Conservation (phyloP, 129 eudicot species). For the Kitagawia praeruptora region DNA sequence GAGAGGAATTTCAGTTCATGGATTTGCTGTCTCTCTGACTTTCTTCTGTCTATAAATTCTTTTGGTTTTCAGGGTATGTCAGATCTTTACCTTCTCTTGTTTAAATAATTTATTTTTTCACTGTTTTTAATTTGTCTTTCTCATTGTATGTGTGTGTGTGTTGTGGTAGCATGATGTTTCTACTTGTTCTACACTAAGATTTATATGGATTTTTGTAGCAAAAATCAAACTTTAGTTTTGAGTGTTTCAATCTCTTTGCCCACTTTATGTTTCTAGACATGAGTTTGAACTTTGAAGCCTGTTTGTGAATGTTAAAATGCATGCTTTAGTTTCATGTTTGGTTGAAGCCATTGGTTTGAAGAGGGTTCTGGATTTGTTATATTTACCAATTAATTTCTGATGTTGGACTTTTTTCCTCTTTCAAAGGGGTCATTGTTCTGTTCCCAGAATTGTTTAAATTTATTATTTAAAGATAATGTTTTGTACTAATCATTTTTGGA, state of each 20-base stretch:
- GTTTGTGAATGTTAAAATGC: background rate
- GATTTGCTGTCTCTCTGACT: conserved; percentile 4
- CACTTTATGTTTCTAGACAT: background rate
- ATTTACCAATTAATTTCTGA: background rate
- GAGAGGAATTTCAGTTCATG: background rate
- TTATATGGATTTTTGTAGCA: too few species aligned
- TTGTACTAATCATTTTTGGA: background rate
- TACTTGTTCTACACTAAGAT: background rate
- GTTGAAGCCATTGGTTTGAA: background rate
- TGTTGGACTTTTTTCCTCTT: background rate
- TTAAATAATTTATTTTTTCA: background rate
- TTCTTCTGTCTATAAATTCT: background rate
- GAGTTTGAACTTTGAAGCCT: background rate
- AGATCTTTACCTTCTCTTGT: conserved; percentile 2
- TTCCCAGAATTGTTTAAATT: background rate
- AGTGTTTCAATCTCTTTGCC: background rate
- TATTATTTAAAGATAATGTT: background rate
- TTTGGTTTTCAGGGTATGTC: conserved; percentile 9
- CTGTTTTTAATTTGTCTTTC: background rate
- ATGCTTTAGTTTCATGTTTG: background rate
- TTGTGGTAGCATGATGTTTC: background rate
- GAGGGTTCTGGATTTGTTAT: background rate
- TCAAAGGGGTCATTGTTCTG: background rate
- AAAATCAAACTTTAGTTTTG: background rate
- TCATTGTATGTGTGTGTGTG: background rate